Percentiles rank a stretch among this genome's conserved stretches.
Evolutionary conservation across 495 filamentous ascomycete species (phyloP).

Genomic region (Aspergillus heteromorphus): DNA sequence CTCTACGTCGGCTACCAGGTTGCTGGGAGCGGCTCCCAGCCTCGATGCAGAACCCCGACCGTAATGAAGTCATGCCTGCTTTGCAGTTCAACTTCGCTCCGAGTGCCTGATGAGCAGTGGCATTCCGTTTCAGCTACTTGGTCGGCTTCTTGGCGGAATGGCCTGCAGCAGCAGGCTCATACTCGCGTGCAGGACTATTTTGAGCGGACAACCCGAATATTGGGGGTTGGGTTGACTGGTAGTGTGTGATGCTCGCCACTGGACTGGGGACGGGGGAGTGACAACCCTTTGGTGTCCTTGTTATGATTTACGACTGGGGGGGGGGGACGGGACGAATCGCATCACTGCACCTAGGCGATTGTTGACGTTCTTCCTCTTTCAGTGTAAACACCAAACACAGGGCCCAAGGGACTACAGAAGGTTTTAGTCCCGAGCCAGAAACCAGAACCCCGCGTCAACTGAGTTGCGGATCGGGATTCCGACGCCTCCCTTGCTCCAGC

Average conservation of each 20-base stretch:
- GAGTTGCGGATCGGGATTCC: slow-evolving; percentile 17
- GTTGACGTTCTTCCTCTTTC: background rate
- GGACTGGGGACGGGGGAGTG: too few species aligned
- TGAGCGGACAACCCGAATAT: background rate
- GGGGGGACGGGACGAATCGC: too few species aligned
- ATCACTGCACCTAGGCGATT: background rate
- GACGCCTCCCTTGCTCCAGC: slow-evolving; percentile 33
- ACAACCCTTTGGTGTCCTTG: too few species aligned
- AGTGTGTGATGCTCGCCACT: background rate
- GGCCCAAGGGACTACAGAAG: background rate
- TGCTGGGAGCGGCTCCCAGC: slow-evolving; percentile 2
- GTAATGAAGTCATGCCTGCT: background rate
- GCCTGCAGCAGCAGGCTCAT: background rate
- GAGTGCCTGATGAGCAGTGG: background rate
- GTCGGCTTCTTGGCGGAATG: background rate
- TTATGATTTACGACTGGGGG: too few species aligned
- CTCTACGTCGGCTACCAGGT: background rate
- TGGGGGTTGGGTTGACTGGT: background rate
- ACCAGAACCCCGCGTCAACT: slow-evolving; percentile 1
- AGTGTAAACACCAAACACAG: background rate
- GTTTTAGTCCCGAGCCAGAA: background rate
- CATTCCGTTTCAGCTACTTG: too few species aligned
- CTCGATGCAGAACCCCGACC: background rate
- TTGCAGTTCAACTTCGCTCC: too few species aligned
- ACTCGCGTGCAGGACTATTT: background rate